Evolutionary conservation across 116 monocot genomes (phyloP).

Genomic region (Posidonia oceanica): DNA sequence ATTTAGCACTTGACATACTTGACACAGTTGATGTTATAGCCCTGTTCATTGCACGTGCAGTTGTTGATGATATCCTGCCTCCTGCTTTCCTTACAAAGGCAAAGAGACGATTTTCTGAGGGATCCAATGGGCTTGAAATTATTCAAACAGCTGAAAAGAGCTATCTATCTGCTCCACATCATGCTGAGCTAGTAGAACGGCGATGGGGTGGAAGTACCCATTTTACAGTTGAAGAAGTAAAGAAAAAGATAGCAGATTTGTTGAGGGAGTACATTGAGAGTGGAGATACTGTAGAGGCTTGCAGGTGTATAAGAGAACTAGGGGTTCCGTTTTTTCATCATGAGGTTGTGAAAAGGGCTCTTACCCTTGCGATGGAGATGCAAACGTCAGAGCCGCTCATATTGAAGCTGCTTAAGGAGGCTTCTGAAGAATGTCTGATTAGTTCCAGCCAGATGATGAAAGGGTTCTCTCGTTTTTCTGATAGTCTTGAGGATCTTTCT

Average conservation of each 20-base stretch:
- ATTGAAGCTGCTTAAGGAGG: slow-evolving; percentile 63
- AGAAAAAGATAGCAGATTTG: slow-evolving; percentile 68
- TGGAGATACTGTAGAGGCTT: slow-evolving; percentile 80
- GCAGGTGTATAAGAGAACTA: slow-evolving; percentile 83
- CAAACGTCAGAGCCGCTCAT: slow-evolving; percentile 40
- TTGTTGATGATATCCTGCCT: slow-evolving; percentile 92
- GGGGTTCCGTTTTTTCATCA: slow-evolving; percentile 94
- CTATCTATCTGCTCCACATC: slow-evolving; percentile 91
- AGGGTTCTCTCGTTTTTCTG: slow-evolving; percentile 55
- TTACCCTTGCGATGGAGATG: slow-evolving; percentile 65
- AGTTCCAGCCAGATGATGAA: slow-evolving; percentile 91
- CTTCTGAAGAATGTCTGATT: slow-evolving; percentile 74
- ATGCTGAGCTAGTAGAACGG: slow-evolving; percentile 85
- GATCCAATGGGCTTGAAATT: slow-evolving; percentile 60
- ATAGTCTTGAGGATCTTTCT: slow-evolving; percentile 76
- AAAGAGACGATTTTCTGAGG: slow-evolving; percentile 32
- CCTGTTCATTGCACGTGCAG: slow-evolving; percentile 80
- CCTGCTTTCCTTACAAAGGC: slow-evolving; percentile 66
- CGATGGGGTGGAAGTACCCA: slow-evolving; percentile 86
- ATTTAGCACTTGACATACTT: slow-evolving; percentile 75
- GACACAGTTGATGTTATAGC: slow-evolving; percentile 82
- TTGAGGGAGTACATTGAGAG: slow-evolving; percentile 65
- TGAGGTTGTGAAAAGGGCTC: slow-evolving; percentile 85
- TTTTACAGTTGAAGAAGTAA: slow-evolving; percentile 71
- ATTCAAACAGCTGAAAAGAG: slow-evolving; percentile 88